Conservation (phyloP, 768 basidiomycete genomes). For the Austroboletus festivus region DNA sequence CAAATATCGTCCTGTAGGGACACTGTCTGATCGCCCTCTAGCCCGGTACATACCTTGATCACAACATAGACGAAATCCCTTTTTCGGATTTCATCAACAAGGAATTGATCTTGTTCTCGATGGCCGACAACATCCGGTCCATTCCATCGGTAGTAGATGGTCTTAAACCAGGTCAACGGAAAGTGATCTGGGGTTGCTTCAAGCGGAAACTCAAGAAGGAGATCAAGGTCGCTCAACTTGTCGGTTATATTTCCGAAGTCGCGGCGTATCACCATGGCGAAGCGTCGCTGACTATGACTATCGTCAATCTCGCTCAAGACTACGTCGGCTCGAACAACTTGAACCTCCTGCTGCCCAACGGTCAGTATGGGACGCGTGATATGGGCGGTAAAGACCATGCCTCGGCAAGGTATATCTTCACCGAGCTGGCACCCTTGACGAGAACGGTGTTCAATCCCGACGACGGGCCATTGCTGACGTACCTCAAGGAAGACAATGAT, state of each 20-base stretch:
- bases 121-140: slow-evolving; percentile 98
- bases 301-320: slow-evolving; percentile 90
- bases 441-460: slow-evolving; percentile 74
- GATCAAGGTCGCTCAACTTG: slow-evolving; percentile 94
- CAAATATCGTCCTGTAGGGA: background rate
- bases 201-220: slow-evolving; percentile 90
- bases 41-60: slow-evolving; percentile 94
- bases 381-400: slow-evolving; percentile 96
- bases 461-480: slow-evolving; percentile 84
- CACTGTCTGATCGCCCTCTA: slow-evolving; percentile 29
- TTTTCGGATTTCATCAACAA: slow-evolving; percentile 96
- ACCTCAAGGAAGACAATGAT: slow-evolving; percentile 81
- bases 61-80: slow-evolving; percentile 80
- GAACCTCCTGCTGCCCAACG: slow-evolving; percentile 81
- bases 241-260: slow-evolving; percentile 92
- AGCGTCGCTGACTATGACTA: slow-evolving; percentile 79
- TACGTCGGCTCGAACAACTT: slow-evolving; percentile 96
- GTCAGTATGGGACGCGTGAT: slow-evolving; percentile 94
- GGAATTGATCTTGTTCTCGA: slow-evolving; percentile 96
- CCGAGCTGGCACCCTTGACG: slow-evolving; percentile 70
- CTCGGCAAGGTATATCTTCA: slow-evolving; percentile 94
- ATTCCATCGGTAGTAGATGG: slow-evolving; percentile 94
- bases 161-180: slow-evolving; percentile 95
- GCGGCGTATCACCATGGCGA: slow-evolving; percentile 98
- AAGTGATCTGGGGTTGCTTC: slow-evolving; percentile 95